Conservation (phyloP, 345 rosid genomes). For the Moricandia arvensis region DNA sequence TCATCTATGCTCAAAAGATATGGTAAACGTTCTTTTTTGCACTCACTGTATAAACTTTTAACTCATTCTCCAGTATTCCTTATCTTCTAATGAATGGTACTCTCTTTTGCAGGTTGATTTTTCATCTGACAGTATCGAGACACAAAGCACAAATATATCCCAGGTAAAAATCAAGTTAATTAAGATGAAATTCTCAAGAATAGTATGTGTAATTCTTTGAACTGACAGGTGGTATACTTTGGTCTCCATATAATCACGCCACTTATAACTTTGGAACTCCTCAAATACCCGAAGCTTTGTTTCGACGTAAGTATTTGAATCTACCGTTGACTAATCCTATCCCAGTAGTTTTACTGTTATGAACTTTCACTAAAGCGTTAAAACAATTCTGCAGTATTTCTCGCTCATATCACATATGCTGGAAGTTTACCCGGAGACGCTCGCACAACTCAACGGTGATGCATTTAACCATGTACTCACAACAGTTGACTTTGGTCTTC, state of each 20-base stretch:
- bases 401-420: conserved; percentile 78
- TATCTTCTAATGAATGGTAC: neutral
- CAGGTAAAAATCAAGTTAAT: conserved; percentile 52
- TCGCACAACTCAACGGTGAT: conserved; percentile 63
- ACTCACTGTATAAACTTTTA: conserved; percentile 50
- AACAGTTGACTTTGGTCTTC: conserved; percentile 89
- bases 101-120: conserved; percentile 67
- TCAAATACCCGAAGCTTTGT: conserved; percentile 97
- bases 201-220: conserved; percentile 35
- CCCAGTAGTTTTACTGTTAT: neutral
- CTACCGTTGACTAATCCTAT: conserved; percentile 12
- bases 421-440: conserved; percentile 94
- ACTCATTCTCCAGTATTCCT: neutral
- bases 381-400: conserved; percentile 76
- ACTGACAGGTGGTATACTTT: conserved; percentile 78
- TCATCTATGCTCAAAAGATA: conserved; percentile 86
- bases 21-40: conserved; percentile 49
- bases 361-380: conserved; percentile 2
- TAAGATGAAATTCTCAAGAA: conserved; percentile 22
- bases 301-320: conserved; percentile 66
- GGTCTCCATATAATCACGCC: conserved; percentile 92
- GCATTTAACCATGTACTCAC: conserved; percentile 77
- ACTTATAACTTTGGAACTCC: conserved; percentile 79
- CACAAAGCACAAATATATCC: conserved; percentile 68
- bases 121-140: conserved; percentile 70